Evolutionary conservation across 2,329 filamentous ascomycete genomes (phyloP), one percentile per base, ranked within the genome.

Genomic region (Salinomyces thailandicus): DNA sequence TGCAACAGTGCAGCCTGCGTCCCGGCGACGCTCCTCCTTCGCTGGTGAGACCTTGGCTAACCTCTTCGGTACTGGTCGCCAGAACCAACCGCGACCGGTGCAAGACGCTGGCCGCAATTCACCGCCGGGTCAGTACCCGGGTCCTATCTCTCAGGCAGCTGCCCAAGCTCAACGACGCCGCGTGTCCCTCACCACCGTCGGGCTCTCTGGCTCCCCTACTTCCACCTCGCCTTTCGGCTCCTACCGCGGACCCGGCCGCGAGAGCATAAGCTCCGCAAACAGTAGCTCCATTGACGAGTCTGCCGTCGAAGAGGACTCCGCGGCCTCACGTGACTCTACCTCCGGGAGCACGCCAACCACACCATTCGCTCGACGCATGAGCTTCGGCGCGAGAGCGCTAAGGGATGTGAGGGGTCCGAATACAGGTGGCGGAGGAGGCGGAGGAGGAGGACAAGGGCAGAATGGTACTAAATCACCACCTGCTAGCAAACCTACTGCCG

Each of bases 291-390:
- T 69, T 39, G 66, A 70, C 47, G 67, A 70, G 49, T 66, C 61
- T 13, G 66, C 67, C 11, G 66, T 70, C 42, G 59, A 42, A 38
- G 66, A 43, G 35, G 66, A 85, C 44, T 82, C 87, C 41, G 63
- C 67, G 36, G 61, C 67, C 26, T 31, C 44, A 15, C 59, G 66
- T n/a, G 43, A 47, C 18, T 18, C 41, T 8, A 35, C 37, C 18
- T 35, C 44, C 12, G 58, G 62, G 35, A 60, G 62, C 38, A 57
- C 66, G 26, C 79, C 84, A 20, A 72, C 68, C 36, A 83, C 81
- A 9, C 84, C 86, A 20, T 89, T 87, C 56, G 75, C 75, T 41
- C 80, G 87, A 49, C 81, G 87, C 41, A 79, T 94, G 68, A 95
- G 87, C 63, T 93, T 94, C 54, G 87, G 89, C 43, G 81, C 81